Conservation (phyloP, 495 filamentous ascomycete species). For the Talaromyces proteolyticus region DNA sequence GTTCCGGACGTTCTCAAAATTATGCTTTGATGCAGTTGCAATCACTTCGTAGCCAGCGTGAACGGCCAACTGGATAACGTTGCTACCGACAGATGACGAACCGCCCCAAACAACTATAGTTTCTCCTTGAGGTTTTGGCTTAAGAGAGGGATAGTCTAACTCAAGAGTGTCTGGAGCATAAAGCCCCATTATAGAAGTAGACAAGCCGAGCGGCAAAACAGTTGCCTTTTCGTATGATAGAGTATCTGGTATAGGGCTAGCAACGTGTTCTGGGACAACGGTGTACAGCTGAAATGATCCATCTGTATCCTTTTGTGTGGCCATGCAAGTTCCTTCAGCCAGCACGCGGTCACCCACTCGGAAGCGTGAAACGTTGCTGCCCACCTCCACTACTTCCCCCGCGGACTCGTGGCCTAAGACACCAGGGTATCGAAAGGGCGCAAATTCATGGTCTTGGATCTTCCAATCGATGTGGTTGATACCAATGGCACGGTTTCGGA, state of each 20-base stretch:
- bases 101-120: slow-evolving; percentile 43
- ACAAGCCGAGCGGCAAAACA: slow-evolving; percentile 30
- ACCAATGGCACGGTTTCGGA: slow-evolving; percentile 33
- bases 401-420: slow-evolving; percentile 37
- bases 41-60: slow-evolving; percentile 37
- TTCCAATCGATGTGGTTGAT: slow-evolving; percentile 36
- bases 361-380: slow-evolving; percentile 24
- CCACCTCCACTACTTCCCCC: slow-evolving; percentile 32
- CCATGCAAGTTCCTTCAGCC: slow-evolving; percentile 12
- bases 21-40: slow-evolving; percentile 34
- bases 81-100: slow-evolving; percentile 34
- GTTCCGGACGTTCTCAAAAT: slow-evolving; percentile 35
- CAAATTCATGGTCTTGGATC: slow-evolving; percentile 13
- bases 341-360: slow-evolving; percentile 37
- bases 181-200: slow-evolving; percentile 21
- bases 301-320: slow-evolving; percentile 20
- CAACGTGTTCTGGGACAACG: slow-evolving; percentile 17
- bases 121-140: neutral
- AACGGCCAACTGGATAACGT: slow-evolving; percentile 35
- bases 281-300: slow-evolving; percentile 35
- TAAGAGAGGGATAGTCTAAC: slow-evolving; percentile 1
- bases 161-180: neutral
- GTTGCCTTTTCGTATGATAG: slow-evolving; percentile 32
- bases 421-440: slow-evolving; percentile 12
- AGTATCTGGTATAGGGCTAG: slow-evolving; percentile 23